Evolutionary conservation across 805 yeast genomes (phyloP), one percentile per base, ranked within the genome.

Genomic region (Scheffersomyces stipitis): DNA sequence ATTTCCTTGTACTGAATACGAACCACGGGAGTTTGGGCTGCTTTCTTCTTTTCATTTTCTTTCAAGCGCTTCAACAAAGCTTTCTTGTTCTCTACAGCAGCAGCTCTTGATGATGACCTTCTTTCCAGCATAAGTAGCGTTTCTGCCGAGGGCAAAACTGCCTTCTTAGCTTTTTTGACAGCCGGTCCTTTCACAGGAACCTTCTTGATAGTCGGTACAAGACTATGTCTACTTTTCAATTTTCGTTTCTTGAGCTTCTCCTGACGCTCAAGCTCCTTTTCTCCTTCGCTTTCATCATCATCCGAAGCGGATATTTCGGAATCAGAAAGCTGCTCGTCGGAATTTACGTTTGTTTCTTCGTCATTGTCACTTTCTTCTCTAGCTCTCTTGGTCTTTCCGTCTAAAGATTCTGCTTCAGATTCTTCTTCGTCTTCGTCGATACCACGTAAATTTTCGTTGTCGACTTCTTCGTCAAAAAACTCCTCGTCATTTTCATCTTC

Each of bases 11-110:
- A 64, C 40, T 71, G 61, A 6, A 60, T 56, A 18, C 67, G 57
- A 1, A 62, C 58, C 4, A 71, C 65, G 0, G 74, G 79, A 31
- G 71, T 47, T 51, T 55, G 49, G 64, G 64, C 56, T 69, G 76
- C 60, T 40, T 78, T 64, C 50, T 83, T 72, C 38, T 74, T 74
- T 59, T 86, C 93, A 42, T 79, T 81, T 49, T 76, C 80, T 38
- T 81, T 74, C 46, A 91, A 64, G 48, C 81, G 81, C 54, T 85
- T 79, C 27, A 83, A 81, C 14, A 86, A 78, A n/a, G 81, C 86
- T 45, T 86, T 68, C 50, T 86, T 87, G 55, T 80, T 87, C 48
- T 81, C 80, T 4, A 86, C 75, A 0, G 95, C 93, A 0, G 95
- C 75, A 7, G 78, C 66, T 56, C 99, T 77, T 13, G 87, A 76